These are phyloP conservation scores for Boletellus deceptivus DNA, from an alignment of 1,284 basidiomycete species.

Conservation along the genomic window DNA sequence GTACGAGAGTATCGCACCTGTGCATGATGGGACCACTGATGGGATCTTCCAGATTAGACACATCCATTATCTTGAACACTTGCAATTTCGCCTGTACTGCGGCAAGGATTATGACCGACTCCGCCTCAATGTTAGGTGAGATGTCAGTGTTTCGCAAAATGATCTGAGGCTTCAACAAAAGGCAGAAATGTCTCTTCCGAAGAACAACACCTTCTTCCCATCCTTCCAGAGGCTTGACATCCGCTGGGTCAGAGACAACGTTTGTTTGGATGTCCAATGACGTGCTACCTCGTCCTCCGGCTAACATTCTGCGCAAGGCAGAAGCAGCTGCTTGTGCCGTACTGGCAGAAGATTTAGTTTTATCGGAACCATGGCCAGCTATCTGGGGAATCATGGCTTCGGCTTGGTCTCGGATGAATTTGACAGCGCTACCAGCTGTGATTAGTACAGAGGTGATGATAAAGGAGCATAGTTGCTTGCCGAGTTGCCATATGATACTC, in stretches of 20 bases:
- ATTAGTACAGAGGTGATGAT: constrained; percentile 6
- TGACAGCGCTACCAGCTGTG: constrained; percentile 59
- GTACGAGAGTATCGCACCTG: constrained; percentile 48
- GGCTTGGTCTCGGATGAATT: constrained; percentile 82
- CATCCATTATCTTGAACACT: constrained; percentile 81
- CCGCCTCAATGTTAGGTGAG: constrained; percentile 46
- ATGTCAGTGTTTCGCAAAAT: constrained; percentile 59
- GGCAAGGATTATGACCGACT: constrained; percentile 75
- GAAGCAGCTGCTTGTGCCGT: constrained; percentile 61
- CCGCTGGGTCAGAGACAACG: constrained; percentile 26
- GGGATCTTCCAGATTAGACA: constrained; percentile 77
- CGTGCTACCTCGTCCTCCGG: constrained; percentile 46
- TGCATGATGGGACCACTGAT: constrained; percentile 86
- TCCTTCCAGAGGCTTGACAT: constrained; percentile 62
- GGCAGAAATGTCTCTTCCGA: constrained; percentile 73
- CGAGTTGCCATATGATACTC: constrained; percentile 88
- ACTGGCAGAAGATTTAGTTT: constrained; percentile 36
- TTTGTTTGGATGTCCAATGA: constrained; percentile 43
- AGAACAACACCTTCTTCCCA: constrained; percentile 70
- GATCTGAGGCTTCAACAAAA: constrained; percentile 91
- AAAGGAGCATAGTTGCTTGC: constrained; percentile 41
- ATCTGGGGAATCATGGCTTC: constrained; percentile 42
- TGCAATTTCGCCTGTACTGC: constrained; percentile 83
- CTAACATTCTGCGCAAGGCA: constrained; percentile 60
- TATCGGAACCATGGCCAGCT: constrained; percentile 34